Evolutionary conservation across 31 red algal genomes (phyloP).

Genomic region (Odonthalia washingtoniensis): DNA sequence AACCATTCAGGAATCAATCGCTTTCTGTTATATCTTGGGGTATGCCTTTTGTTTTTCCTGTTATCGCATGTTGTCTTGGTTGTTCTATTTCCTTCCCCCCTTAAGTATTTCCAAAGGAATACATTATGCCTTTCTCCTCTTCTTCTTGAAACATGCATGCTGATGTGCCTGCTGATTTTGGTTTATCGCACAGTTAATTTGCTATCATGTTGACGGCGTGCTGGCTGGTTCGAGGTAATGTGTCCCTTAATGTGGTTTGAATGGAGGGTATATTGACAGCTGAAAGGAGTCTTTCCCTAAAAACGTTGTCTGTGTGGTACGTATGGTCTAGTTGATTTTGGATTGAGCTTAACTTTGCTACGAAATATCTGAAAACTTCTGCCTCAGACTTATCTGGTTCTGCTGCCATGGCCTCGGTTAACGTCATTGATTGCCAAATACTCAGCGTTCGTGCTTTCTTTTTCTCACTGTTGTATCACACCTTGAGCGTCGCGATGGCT

Average conservation of each 20-base stretch:
- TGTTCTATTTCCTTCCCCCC: too few species aligned
- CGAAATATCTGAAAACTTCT: not conserved
- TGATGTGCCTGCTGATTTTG: not conserved
- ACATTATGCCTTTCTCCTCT: too few species aligned
- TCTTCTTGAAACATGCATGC: too few species aligned
- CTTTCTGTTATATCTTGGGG: too few species aligned
- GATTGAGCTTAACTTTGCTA: not conserved
- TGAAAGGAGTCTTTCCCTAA: not conserved
- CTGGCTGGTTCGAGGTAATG: not conserved
- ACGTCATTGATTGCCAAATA: not conserved
- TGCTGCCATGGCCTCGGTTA: not conserved
- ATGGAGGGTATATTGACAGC: too few species aligned
- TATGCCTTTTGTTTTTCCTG: too few species aligned
- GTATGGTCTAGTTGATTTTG: not conserved
- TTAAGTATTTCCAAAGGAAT: too few species aligned
- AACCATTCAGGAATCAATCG: not conserved
- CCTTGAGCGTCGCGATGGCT: not conserved
- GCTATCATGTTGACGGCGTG: not conserved
- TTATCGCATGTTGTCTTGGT: too few species aligned
- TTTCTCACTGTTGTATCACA: not conserved
- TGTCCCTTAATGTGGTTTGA: not conserved
- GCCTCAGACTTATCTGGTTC: not conserved
- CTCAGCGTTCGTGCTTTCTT: not conserved
- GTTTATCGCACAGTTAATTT: not conserved
- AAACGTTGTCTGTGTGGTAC: not conserved